These are phyloP conservation scores for Forsythia viridissima DNA, from an alignment of 257 asterid genomes.

Conservation along the genomic window DNA sequence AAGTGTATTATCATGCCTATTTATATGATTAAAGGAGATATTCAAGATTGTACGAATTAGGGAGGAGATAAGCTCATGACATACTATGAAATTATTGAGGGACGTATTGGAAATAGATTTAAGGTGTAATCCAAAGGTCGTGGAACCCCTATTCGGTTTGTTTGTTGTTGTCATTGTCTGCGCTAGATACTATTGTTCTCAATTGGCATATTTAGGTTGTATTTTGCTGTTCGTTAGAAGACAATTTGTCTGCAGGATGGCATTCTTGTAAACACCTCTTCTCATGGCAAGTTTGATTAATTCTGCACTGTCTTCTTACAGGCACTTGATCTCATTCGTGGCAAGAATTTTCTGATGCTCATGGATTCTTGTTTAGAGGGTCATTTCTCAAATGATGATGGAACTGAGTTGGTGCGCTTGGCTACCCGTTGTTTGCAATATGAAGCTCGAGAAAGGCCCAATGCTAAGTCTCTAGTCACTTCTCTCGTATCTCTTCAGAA, in stretches of 20 bases:
- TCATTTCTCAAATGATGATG: conserved; percentile 83
- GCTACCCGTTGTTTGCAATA: conserved; percentile 89
- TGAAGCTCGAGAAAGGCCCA: conserved; percentile 95
- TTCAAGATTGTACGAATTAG: not conserved
- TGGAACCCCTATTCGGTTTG: not conserved
- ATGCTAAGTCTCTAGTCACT: conserved; percentile 65
- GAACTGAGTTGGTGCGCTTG: conserved; percentile 79
- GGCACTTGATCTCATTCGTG: conserved; percentile 93
- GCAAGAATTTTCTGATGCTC: conserved; percentile 70
- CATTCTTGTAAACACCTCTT: not conserved
- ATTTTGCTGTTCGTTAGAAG: not conserved
- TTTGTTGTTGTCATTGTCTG: not conserved
- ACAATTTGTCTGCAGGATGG: not conserved
- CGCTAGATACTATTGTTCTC: not conserved
- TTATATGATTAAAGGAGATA: not conserved
- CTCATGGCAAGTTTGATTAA: conserved; percentile 6
- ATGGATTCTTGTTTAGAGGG: conserved; percentile 96
- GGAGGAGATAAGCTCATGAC: not conserved
- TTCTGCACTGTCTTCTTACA: conserved; percentile 15
- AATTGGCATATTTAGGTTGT: not conserved
- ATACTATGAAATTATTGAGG: not conserved
- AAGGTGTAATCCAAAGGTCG: not conserved
- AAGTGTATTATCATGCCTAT: not conserved
- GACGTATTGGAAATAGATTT: not conserved
- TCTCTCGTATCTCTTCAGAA: conserved; percentile 71